Base-by-base conservation (phyloP, 192 early-diverging fungal genomes). In the Coemansia sp. region DNA sequence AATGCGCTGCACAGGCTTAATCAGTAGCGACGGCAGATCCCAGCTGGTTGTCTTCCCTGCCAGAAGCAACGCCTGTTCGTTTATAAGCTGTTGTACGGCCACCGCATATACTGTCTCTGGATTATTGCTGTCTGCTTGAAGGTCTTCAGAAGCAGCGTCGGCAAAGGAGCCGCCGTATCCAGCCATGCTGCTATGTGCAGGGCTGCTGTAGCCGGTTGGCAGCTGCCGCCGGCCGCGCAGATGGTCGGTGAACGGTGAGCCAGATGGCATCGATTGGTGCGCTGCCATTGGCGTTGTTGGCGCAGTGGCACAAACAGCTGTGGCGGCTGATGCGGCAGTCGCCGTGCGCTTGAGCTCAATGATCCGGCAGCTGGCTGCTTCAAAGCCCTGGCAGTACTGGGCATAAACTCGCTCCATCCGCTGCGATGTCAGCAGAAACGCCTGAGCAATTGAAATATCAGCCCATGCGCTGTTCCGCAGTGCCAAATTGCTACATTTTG, bases 1-100 rank as follows among this genome's bases (percentile, higher is more conserved):
- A n/a, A 98, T 91, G 32, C 96, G 85, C 74, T 98, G 96, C 8
- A 98, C 94, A 13, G 96, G 96, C 67, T 98, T 98, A 74, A 98
- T 94, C 6, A 98, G 78, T 66, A 98, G 75, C 62, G 88, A 90
- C 0, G 89, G 84, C 62, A 98, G 79, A 75, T 98, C 96, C 96
- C 96, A 98, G 57, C 91, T 91, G 24, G 83, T 86, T 2, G 95
- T 95, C 63, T 78, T 84, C n/a, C 79, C 79, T 39, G 62, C 63
- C 18, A 79, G 73, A 29, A 64, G 53, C 54, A 69, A 73, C 41
- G 69, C 61, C 59, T 82, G 74, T 49, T 71, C 52, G 2, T 53
- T 53, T 55, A 68, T 62, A 19, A 71, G 78, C 58, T 68, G 64
- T 27, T 66, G 51, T n/a, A 65, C 41, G 9, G 39, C 57, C 1